Evolutionary conservation across 164 flowering plant genomes (phyloP), one percentile per base, ranked within the genome.

Genomic region (Brasenia schreberi): DNA sequence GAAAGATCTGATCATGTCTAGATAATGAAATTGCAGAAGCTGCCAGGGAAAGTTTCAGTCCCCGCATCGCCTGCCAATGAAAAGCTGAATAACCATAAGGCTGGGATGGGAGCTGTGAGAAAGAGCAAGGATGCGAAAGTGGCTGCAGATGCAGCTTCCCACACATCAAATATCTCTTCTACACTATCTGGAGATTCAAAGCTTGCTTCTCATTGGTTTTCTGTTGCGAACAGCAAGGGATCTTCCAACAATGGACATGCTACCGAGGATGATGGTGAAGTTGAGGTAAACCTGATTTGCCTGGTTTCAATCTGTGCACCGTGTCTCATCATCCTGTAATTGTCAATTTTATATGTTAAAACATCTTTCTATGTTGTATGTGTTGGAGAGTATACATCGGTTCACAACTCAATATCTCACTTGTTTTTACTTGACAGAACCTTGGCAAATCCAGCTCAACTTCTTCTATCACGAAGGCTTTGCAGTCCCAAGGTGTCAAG

Each of bases 161-260:
- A 75, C 68, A 64, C 64, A 67, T 69, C 77, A 65, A 85, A 84
- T 82, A 85, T 82, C 71, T 72, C 84, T 11, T 18, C 53, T 43
- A 66, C 74, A 67, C 53, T 68, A 4, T 69, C 67, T 72, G 72
- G 84, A 53, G 72, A 44, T 43, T 43, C 73, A 39, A 82, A 77
- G 76, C 82, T 79, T 63, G 65, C 83, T 19, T 53, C 42, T 63
- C 66, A 80, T 76, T 72, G 84, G 72, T 3, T 71, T 33, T 33
- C 39, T 33, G 39, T 33, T 33, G 39, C 39, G 39, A 33, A 33
- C 39, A 33, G 39, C 39, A 33, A 1, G 39, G 39, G 39, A 33
- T 33, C 39, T 33, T 33, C 39, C 39, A 33, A 33, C 39, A 33
- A 33, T 33, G 39, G 39, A 33, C 39, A 1, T 1, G 39, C 3